Evolutionary conservation across 768 basidiomycete species (phyloP).

Genomic region (Phaffia tasmanica): DNA sequence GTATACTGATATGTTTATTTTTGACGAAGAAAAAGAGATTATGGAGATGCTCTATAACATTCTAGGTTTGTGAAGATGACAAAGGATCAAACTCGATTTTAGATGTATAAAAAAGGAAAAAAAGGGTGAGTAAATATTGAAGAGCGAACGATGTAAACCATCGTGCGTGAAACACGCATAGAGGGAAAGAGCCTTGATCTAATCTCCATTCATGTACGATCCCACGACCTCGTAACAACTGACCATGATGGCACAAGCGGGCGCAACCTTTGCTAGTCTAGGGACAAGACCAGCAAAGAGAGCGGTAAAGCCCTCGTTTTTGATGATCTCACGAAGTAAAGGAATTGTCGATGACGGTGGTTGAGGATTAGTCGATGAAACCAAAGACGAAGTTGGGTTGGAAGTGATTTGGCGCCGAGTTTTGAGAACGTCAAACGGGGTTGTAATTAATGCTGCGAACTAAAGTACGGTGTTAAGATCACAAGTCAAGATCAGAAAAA

Average conservation of each 20-base stretch:
- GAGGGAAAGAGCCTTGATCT: neutral
- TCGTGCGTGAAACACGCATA: no score
- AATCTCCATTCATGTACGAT: slow-evolving; percentile 31
- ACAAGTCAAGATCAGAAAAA: neutral
- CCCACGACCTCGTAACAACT: slow-evolving; percentile 70
- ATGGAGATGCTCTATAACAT: no score
- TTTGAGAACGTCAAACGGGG: slow-evolving; percentile 94
- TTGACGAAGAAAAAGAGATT: no score
- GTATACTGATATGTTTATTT: no score
- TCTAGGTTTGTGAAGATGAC: no score
- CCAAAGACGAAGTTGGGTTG: neutral
- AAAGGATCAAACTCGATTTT: no score
- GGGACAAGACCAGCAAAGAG: slow-evolving; percentile 77
- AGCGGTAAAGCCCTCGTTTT: slow-evolving; percentile 63
- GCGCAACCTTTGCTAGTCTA: slow-evolving; percentile 86
- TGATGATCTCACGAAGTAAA: slow-evolving; percentile 57
- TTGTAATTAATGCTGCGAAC: slow-evolving; percentile 70
- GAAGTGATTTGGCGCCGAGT: slow-evolving; percentile 70
- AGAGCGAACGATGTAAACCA: no score
- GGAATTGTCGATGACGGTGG: slow-evolving; percentile 39
- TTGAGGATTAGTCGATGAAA: slow-evolving; percentile 2
- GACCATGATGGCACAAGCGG: slow-evolving; percentile 72
- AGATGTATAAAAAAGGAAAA: no score
- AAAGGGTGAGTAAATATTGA: no score
- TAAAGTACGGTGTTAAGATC: slow-evolving; percentile 7